These are phyloP conservation scores for Aspergillus sclerotioniger DNA, from an alignment of 495 filamentous ascomycete genomes.

Conservation along the genomic window DNA sequence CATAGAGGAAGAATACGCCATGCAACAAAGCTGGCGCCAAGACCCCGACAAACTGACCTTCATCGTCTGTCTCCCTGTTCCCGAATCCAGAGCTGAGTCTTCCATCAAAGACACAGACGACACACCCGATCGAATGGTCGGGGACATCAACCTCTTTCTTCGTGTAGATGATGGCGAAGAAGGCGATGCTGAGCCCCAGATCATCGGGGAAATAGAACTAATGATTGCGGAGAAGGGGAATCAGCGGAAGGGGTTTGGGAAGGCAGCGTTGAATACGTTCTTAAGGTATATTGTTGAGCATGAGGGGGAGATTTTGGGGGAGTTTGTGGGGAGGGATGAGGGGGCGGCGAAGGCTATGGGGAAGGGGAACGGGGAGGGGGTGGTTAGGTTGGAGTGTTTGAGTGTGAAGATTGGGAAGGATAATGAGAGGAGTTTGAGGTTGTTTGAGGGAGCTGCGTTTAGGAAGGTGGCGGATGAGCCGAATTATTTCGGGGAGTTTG, in stretches of 20 bases:
- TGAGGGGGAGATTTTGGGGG: conserved; percentile 50
- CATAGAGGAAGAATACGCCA: conserved; percentile 75
- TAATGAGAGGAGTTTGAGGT: conserved; percentile 54
- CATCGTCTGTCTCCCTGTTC: conserved; percentile 36
- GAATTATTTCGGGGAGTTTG: conserved; percentile 69
- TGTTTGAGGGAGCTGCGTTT: conserved; percentile 63
- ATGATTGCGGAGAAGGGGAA: conserved; percentile 70
- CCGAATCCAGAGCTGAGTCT: background rate
- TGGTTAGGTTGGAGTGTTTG: conserved; percentile 39
- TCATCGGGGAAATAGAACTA: conserved; percentile 77
- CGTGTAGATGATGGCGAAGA: conserved; percentile 45
- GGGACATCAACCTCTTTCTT: conserved; percentile 86
- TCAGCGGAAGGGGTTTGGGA: conserved; percentile 64
- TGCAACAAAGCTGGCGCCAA: conserved; percentile 78
- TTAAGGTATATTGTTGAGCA: conserved; percentile 59
- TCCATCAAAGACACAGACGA: conserved; percentile 44
- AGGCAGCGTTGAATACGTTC: conserved; percentile 64
- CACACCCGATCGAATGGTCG: conserved; percentile 61
- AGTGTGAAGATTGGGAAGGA: conserved; percentile 59
- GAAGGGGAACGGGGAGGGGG: background rate
- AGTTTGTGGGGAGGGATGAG: conserved; percentile 48
- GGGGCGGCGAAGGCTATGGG: conserved; percentile 13
- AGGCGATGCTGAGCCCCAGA: conserved; percentile 29
- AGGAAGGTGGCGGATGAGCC: conserved; percentile 41
- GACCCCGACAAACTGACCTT: conserved; percentile 59